Percentiles rank a stretch among this genome's conserved stretches.
Conservation (phyloP, 345 rosid species). For the Euphorbia pulcherrima region DNA sequence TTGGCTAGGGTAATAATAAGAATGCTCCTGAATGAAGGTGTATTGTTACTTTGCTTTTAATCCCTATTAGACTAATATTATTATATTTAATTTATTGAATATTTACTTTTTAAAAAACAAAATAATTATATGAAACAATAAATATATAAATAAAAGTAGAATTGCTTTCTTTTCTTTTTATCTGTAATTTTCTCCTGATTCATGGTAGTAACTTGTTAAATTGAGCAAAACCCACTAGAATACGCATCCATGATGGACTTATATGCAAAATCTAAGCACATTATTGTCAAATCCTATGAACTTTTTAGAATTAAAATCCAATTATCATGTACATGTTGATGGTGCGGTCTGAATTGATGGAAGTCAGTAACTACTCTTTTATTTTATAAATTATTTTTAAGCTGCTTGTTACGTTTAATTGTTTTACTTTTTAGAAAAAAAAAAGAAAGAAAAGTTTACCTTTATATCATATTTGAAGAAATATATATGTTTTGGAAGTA, state of each 20-base stretch:
- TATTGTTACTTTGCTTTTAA: no score
- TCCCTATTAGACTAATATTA: no score
- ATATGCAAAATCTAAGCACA: slow-evolving; percentile 25
- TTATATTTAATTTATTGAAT: no score
- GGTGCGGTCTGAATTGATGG: no score
- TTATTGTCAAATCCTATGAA: slow-evolving; percentile 45
- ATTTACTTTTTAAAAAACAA: no score
- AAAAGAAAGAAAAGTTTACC: not conserved
- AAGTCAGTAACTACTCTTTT: not conserved
- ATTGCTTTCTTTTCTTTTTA: no score
- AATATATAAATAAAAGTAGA: no score
- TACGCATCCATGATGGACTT: slow-evolving; percentile 1
- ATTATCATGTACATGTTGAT: no score
- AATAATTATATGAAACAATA: no score
- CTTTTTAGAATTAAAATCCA: slow-evolving; percentile 12
- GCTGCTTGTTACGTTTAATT: not conserved
- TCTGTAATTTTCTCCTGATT: not conserved
- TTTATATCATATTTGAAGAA: not conserved
- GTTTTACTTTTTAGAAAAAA: not conserved
- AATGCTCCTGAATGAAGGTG: no score
- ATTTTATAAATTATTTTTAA: no score
- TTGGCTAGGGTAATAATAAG: no score
- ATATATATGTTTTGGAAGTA: slow-evolving; percentile 21
- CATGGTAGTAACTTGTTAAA: not conserved
- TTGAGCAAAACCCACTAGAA: slow-evolving; percentile 19